phyloP scores from a whole-genome alignment of 768 basidiomycete genomes.

The Hericium rajendrae region DNA sequence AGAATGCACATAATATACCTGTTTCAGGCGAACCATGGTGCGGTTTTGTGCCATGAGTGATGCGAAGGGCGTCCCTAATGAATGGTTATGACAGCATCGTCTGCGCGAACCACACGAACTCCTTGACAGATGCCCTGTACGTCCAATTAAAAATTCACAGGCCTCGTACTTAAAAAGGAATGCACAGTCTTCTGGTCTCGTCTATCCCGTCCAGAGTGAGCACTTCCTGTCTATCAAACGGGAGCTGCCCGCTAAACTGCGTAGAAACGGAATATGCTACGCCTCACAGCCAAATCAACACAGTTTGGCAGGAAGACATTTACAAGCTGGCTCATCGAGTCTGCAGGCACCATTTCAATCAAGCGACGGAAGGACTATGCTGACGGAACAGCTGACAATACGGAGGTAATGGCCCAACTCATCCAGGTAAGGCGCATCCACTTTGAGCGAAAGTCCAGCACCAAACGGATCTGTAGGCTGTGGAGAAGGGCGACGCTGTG shows the following conservation, averaged over 20 bases:
- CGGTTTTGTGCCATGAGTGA: constrained; percentile 7
- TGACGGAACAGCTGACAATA: constrained; percentile 53
- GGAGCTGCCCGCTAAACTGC: neutral
- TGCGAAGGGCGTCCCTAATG: no score
- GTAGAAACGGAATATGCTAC: constrained; percentile 69
- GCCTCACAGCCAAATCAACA: constrained; percentile 82
- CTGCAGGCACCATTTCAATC: constrained; percentile 79
- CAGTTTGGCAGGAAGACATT: constrained; percentile 79
- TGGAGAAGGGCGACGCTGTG: constrained; percentile 68
- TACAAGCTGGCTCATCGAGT: constrained; percentile 86
- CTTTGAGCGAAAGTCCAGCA: constrained; percentile 6
- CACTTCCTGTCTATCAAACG: neutral
- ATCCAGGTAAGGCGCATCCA: constrained; percentile 40
- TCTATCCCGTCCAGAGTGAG: constrained; percentile 61
- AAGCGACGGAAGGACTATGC: constrained; percentile 62
- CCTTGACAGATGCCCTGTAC: constrained; percentile 79
- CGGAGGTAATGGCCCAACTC: constrained; percentile 55
- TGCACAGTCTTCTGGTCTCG: constrained; percentile 55
- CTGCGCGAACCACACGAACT: constrained; percentile 81
- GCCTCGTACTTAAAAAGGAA: neutral
- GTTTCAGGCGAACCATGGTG: constrained; percentile 68
- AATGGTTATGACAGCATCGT: constrained; percentile 46
- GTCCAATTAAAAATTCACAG: constrained; percentile 15
- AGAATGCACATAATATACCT: constrained; percentile 65
- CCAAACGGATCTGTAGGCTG: constrained; percentile 36